Evolutionary conservation across 257 asterid species (phyloP).

Genomic region (Ehretia macrophylla): DNA sequence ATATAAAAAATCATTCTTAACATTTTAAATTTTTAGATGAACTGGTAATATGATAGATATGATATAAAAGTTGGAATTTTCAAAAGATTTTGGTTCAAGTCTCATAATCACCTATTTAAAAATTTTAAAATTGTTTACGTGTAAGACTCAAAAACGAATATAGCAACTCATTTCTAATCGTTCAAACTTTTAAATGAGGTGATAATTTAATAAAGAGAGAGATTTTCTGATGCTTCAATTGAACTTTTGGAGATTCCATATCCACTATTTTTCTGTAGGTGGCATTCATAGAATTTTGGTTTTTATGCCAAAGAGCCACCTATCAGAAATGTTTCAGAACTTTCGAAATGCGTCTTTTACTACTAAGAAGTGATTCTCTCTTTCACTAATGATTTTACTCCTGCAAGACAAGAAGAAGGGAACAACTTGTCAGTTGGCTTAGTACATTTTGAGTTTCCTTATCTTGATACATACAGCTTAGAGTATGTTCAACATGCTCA

Average conservation of each 20-base stretch:
- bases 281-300: not conserved
- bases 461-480: not conserved
- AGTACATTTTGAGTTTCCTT: not conserved
- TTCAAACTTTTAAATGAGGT: no score
- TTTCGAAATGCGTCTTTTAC: not conserved
- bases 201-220: no score
- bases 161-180: no score
- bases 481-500: not conserved
- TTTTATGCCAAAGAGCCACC: not conserved
- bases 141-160: no score
- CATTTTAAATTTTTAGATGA: no score
- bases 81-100: no score
- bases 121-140: no score
- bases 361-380: not conserved
- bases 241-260: not conserved
- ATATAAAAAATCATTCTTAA: no score
- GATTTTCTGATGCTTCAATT: not conserved
- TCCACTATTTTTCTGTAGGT: not conserved
- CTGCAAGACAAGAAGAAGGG: not conserved
- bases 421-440: not conserved
- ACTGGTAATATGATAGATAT: no score
- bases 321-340: not conserved
- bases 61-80: no score
- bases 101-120: no score
- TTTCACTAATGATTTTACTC: not conserved